Evolutionary conservation across 495 filamentous ascomycete genomes (phyloP).

Genomic region (Massariosphaeria phaeospora): DNA sequence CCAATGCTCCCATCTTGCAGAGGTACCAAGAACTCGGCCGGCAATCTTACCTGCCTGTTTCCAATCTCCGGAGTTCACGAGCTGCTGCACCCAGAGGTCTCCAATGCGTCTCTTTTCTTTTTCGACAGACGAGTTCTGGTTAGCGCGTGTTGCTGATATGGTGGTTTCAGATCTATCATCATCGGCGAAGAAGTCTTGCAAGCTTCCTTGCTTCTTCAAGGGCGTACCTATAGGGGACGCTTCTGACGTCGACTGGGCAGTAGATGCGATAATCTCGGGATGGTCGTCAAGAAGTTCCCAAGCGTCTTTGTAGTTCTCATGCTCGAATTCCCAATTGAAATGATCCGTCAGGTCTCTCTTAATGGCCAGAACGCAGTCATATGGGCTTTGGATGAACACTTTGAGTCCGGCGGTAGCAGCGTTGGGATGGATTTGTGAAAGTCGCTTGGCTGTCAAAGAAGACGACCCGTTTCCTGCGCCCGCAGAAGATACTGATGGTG

Average conservation of each 20-base stretch:
- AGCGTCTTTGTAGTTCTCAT: slow-evolving; percentile 70
- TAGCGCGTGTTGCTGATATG: slow-evolving; percentile 45
- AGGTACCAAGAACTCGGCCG: slow-evolving; percentile 71
- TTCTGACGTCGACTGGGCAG: slow-evolving; percentile 36
- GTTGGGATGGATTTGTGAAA: slow-evolving; percentile 35
- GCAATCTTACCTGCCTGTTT: slow-evolving; percentile 67
- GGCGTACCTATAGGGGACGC: slow-evolving; percentile 48
- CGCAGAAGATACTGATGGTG: slow-evolving; percentile 46
- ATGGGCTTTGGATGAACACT: slow-evolving; percentile 93
- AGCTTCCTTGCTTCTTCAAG: slow-evolving; percentile 48
- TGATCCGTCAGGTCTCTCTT: slow-evolving; percentile 81
- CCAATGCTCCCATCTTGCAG: slow-evolving; percentile 89
- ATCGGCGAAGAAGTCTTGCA: slow-evolving; percentile 76
- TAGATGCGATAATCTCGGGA: slow-evolving; percentile 60
- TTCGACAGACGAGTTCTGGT: slow-evolving; percentile 58
- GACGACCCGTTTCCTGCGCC: slow-evolving; percentile 40
- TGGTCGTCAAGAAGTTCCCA: slow-evolving; percentile 85
- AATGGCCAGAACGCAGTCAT: slow-evolving; percentile 84
- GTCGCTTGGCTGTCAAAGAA: slow-evolving; percentile 14
- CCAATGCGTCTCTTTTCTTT: slow-evolving; percentile 90
- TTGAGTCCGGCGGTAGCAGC: slow-evolving; percentile 66
- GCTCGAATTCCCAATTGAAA: slow-evolving; percentile 75
- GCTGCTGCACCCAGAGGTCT: slow-evolving; percentile 84
- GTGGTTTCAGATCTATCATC: slow-evolving; percentile 60
- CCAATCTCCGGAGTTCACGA: slow-evolving; percentile 72